Conservation (phyloP, 768 basidiomycete species). For the Psilocybe cubensis region DNA sequence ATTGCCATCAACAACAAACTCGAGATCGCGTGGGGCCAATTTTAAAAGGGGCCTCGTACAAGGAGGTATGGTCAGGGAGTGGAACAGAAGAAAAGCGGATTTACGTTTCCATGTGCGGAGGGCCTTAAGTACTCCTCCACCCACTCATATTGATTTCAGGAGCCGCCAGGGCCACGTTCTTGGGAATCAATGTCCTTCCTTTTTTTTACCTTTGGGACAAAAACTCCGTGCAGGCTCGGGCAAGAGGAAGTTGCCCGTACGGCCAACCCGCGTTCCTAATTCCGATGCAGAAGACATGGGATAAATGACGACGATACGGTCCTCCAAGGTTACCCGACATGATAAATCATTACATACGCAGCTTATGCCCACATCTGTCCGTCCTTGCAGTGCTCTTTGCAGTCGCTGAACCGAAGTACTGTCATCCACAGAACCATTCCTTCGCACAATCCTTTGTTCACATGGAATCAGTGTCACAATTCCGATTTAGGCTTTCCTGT, state of each 20-base stretch:
- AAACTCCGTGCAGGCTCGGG: not conserved
- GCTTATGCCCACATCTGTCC: not conserved
- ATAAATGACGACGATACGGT: too few species aligned
- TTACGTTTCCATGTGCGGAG: not conserved
- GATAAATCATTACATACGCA: not conserved
- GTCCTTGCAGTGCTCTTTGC: not conserved
- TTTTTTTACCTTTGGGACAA: not conserved
- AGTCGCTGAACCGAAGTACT: not conserved
- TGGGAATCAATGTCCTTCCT: conserved; percentile 2
- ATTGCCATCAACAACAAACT: conserved; percentile 10
- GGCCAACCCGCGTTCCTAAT: not conserved
- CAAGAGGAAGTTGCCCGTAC: not conserved
- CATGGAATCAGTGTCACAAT: not conserved
- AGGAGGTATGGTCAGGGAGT: not conserved
- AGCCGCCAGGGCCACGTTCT: not conserved
- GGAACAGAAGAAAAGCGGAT: not conserved
- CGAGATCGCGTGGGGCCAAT: not conserved
- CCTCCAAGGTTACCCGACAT: not conserved
- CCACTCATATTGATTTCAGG: not conserved
- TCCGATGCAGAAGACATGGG: not conserved
- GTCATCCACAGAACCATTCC: not conserved
- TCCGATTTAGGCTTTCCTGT: not conserved
- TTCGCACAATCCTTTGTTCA: not conserved
- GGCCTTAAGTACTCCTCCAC: not conserved
- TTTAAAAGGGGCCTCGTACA: not conserved